Percentiles rank a stretch among this genome's conserved stretches.
phyloP scores from a whole-genome alignment of 2,329 filamentous ascomycete genomes.

The Tolypocladium album region DNA sequence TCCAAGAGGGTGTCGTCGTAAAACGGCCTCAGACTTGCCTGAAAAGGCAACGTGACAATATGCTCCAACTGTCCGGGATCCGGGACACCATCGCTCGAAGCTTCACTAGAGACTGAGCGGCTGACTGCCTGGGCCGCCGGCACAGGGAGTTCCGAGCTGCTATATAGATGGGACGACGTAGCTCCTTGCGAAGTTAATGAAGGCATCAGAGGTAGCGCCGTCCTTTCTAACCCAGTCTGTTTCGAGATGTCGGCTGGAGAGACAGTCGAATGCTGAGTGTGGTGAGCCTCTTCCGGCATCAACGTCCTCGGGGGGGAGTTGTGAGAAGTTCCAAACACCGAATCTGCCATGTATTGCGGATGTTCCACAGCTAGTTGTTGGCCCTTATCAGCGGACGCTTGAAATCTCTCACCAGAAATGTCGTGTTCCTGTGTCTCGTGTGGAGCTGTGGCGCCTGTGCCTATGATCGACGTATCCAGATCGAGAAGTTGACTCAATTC shows the following conservation, averaged over 20 bases:
- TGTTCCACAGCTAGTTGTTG: constrained; percentile 9
- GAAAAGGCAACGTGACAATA: constrained; percentile 46
- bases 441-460: background rate
- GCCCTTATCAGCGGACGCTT: constrained; percentile 3
- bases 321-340: constrained; percentile 8
- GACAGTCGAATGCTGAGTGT: constrained; percentile 19
- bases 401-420: background rate
- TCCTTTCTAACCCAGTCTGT: constrained; percentile 12
- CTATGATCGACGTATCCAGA: constrained; percentile 4
- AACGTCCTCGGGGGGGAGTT: constrained; percentile 8
- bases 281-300: constrained; percentile 8
- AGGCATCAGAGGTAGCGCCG: constrained; percentile 10
- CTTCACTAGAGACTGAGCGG: constrained; percentile 12
- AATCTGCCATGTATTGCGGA: constrained; percentile 10
- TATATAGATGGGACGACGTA: constrained; percentile 7
- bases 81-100: constrained; percentile 7
- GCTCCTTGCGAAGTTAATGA: constrained; percentile 9
- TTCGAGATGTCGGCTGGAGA: constrained; percentile 27
- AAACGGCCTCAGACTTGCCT: constrained; percentile 37
- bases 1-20: constrained; percentile 40
- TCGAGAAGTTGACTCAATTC: constrained; percentile 7
- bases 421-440: background rate
- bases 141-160: constrained; percentile 13
- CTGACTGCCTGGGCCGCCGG: constrained; percentile 14
- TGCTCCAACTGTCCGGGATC: constrained; percentile 23